phyloP scores from a whole-genome alignment of 2,329 filamentous ascomycete species.

The Paraphaeosphaeria minitans region DNA sequence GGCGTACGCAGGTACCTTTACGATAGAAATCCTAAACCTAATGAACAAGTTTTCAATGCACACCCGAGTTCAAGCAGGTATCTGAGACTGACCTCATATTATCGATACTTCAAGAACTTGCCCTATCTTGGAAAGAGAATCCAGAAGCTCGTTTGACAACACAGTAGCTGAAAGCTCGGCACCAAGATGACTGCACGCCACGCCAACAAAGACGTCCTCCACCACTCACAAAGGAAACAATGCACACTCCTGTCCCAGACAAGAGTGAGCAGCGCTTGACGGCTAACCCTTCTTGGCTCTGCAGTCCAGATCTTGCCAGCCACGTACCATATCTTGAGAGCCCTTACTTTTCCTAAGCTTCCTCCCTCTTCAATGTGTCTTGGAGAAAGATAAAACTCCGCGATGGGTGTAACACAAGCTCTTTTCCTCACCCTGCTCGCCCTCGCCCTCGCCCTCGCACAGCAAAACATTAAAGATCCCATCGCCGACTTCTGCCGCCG shows the following conservation, averaged over 20 bases:
- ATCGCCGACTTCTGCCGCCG: conserved; percentile 26
- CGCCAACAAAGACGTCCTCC: neutral
- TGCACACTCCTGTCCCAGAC: neutral
- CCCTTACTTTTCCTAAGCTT: neutral
- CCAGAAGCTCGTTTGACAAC: too few relatives aligned
- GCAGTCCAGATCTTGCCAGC: neutral
- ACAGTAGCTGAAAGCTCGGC: neutral
- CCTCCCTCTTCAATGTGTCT: too few relatives aligned
- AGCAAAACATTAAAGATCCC: conserved; percentile 15
- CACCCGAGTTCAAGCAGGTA: too few relatives aligned
- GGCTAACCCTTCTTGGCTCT: neutral
- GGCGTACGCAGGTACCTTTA: neutral
- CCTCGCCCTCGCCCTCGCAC: neutral
- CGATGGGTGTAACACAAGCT: neutral
- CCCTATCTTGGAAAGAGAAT: too few relatives aligned
- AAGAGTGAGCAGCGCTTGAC: neutral
- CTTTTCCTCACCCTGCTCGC: neutral
- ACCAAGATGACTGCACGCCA: neutral
- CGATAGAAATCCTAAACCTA: neutral
- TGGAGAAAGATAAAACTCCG: neutral
- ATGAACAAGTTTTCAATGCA: neutral
- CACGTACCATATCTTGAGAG: neutral
- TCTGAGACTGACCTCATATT: too few relatives aligned
- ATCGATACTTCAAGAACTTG: too few relatives aligned
- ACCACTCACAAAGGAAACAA: neutral